phyloP scores from a whole-genome alignment of 2,329 filamentous ascomycete species.

The Capronia epimyces region DNA sequence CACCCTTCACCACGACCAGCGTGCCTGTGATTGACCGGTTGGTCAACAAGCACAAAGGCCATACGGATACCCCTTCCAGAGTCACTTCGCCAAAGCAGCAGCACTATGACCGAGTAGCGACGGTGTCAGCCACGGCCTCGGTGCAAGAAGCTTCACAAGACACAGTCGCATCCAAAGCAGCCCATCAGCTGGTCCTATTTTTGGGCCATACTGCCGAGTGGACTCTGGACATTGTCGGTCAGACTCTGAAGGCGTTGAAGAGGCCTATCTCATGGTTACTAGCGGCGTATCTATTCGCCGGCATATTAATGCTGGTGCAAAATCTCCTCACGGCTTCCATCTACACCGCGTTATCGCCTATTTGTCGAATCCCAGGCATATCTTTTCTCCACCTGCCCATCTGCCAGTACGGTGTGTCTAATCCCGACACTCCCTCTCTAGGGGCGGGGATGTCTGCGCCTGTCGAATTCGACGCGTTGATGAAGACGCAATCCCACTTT shows the following conservation, averaged over 20 bases:
- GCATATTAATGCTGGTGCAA: conserved; percentile 54
- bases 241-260: conserved; percentile 59
- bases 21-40: conserved; percentile 6
- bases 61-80: background rate
- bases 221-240: conserved; percentile 21
- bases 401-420: conserved; percentile 41
- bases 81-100: conserved; percentile 1
- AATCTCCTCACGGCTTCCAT: conserved; percentile 60
- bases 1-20: conserved; percentile 16
- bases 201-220: conserved; percentile 11
- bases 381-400: conserved; percentile 60
- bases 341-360: conserved; percentile 57
- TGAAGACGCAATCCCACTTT: conserved; percentile 68
- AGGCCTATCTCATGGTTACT: conserved; percentile 59
- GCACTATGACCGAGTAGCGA: too few species aligned
- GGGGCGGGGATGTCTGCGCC: conserved; percentile 32
- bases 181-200: conserved; percentile 8
- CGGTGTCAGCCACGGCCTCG: background rate
- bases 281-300: conserved; percentile 57
- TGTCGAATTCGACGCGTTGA: conserved; percentile 68
- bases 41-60: conserved; percentile 9
- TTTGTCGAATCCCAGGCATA: conserved; percentile 64
- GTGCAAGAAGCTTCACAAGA: background rate
- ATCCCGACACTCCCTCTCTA: conserved; percentile 15
- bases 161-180: conserved; percentile 4